These are phyloP conservation scores for Mycosphaerella arachidis DNA, from an alignment of 2,329 filamentous ascomycete genomes.

Conservation along the genomic window DNA sequence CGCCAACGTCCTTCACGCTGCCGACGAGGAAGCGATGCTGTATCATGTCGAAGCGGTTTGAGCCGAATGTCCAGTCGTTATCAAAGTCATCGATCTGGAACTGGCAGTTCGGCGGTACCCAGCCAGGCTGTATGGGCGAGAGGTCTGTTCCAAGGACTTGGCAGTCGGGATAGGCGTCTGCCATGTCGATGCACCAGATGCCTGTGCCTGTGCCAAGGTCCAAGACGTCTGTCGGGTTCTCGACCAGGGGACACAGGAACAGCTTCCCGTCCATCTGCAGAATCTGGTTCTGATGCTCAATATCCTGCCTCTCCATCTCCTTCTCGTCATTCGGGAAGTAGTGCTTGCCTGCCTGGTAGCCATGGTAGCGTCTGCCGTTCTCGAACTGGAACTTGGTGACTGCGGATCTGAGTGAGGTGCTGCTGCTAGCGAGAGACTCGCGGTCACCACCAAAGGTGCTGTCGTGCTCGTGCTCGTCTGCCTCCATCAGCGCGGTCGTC, in stretches of 20 bases:
- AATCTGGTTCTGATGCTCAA: constrained; percentile 32
- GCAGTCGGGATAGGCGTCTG: constrained; percentile 30
- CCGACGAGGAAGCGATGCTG: constrained; percentile 38
- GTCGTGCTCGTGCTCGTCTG: constrained; percentile 26
- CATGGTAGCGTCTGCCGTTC: constrained; percentile 30
- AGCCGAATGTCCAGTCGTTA: constrained; percentile 37
- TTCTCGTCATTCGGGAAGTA: constrained; percentile 33
- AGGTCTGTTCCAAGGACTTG: constrained; percentile 37
- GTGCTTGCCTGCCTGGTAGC: constrained; percentile 29
- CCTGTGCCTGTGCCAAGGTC: constrained; percentile 46
- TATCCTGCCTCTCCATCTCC: constrained; percentile 30
- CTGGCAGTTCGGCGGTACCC: constrained; percentile 26
- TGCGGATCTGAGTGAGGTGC: constrained; percentile 14
- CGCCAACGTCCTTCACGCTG: constrained; percentile 20
- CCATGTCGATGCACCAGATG: constrained; percentile 33
- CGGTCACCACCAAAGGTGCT: constrained; percentile 29
- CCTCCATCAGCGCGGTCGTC: constrained; percentile 19
- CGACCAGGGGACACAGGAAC: constrained; percentile 39
- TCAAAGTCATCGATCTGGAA: constrained; percentile 34
- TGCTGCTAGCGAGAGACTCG: constrained; percentile 21
- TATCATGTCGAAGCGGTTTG: constrained; percentile 39
- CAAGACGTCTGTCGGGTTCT: constrained; percentile 40
- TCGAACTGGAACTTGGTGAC: constrained; percentile 20
- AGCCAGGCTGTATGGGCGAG: constrained; percentile 7
- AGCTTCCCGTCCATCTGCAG: constrained; percentile 32